These are phyloP conservation scores for Neonectria neomacrospora DNA, from an alignment of 2,329 filamentous ascomycete species.

Conservation along the genomic window DNA sequence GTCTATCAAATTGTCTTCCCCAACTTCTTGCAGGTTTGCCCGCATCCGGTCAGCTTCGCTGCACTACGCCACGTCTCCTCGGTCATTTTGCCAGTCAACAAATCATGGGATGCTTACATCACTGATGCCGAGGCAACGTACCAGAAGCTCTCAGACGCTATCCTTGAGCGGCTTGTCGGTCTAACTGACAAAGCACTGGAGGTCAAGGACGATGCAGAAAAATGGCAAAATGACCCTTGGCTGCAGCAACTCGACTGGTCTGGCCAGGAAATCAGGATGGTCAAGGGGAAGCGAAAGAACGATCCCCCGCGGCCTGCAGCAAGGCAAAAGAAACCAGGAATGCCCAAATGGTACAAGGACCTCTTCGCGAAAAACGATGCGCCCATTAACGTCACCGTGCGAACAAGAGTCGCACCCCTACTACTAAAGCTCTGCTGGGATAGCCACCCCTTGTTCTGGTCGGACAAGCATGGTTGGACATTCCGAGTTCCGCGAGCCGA, in stretches of 20 bases:
- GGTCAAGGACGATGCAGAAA: constrained; percentile 73
- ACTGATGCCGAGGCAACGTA: constrained; percentile 88
- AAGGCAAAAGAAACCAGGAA: constrained; percentile 92
- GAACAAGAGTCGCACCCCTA: constrained; percentile 87
- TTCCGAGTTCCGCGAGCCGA: constrained; percentile 78
- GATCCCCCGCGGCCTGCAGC: constrained; percentile 81
- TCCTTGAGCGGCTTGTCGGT: constrained; percentile 77
- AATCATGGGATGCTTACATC: constrained; percentile 88
- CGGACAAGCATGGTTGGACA: constrained; percentile 91
- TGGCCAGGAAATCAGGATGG: constrained; percentile 90
- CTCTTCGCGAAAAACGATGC: constrained; percentile 77
- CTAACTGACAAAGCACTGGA: constrained; percentile 82
- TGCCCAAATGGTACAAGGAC: constrained; percentile 96
- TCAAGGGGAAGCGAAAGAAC: constrained; percentile 88
- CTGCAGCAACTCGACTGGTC: constrained; percentile 94
- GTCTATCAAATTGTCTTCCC: constrained; percentile 96
- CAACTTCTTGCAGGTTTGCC: constrained; percentile 87
- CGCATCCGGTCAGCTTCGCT: constrained; percentile 96
- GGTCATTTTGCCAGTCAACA: constrained; percentile 90
- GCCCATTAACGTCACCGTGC: constrained; percentile 82
- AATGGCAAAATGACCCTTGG: constrained; percentile 88
- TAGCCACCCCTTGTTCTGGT: constrained; percentile 90
- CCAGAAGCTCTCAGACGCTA: constrained; percentile 77
- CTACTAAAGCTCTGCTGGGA: constrained; percentile 90
- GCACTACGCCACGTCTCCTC: constrained; percentile 92